A percentile compares a stretch with the other conserved stretches of the same genome.
These are phyloP conservation scores for Geotrichum macrosporum DNA, from an alignment of 1,139 yeast species.

Conservation along the genomic window DNA sequence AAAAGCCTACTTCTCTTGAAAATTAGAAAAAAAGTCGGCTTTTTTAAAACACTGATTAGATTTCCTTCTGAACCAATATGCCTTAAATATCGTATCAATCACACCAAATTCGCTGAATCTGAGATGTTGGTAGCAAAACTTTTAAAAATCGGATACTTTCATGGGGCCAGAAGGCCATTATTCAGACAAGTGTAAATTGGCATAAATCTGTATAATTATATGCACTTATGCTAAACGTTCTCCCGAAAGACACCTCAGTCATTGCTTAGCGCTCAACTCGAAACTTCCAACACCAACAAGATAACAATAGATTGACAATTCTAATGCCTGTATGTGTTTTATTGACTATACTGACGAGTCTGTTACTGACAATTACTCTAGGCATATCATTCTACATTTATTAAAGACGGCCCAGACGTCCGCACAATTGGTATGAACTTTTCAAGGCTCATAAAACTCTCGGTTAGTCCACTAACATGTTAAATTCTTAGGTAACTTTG, in stretches of 20 bases:
- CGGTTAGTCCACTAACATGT: conserved; percentile 38
- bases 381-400: conserved; percentile 30
- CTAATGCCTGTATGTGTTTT: conserved; percentile 14
- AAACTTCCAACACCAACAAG: neutral
- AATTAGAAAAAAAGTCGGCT: too few relatives aligned
- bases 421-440: conserved; percentile 23
- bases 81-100: too few relatives aligned
- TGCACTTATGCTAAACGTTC: conserved; percentile 8
- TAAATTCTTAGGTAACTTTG: conserved; percentile 79
- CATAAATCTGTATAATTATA: too few relatives aligned
- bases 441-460: neutral
- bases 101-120: too few relatives aligned
- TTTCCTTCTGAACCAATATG: too few relatives aligned
- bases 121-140: too few relatives aligned
- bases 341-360: neutral
- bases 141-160: too few relatives aligned
- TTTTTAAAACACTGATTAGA: too few relatives aligned
- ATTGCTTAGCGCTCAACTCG: neutral
- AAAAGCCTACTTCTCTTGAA: too few relatives aligned
- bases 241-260: conserved; percentile 7
- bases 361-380: neutral
- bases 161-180: too few relatives aligned
- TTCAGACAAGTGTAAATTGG: too few relatives aligned
- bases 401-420: conserved; percentile 27
- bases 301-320: too few relatives aligned